phyloP scores from a whole-genome alignment of 1,139 yeast species.

The Kodamaea sp. region DNA sequence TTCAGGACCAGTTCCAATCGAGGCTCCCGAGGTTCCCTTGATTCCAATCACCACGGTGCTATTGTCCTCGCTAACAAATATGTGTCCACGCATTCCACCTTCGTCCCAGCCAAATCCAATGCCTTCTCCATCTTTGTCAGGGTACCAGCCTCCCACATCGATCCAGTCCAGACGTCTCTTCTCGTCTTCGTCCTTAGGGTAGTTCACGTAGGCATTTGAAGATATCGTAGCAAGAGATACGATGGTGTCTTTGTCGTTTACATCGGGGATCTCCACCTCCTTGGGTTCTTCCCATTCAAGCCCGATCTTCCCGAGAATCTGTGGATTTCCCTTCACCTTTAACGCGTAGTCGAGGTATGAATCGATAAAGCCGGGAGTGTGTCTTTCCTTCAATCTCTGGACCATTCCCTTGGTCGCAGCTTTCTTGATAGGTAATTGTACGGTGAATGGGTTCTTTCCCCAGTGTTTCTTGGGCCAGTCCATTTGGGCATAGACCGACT shows the following conservation, averaged over 20 bases:
- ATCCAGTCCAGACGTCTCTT: slow-evolving; percentile 71
- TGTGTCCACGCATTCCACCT: slow-evolving; percentile 86
- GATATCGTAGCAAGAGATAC: slow-evolving; percentile 81
- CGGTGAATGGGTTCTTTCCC: slow-evolving; percentile 46
- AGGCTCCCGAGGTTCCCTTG: slow-evolving; percentile 93
- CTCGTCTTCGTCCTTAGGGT: slow-evolving; percentile 66
- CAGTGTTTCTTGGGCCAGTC: slow-evolving; percentile 44
- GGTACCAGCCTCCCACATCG: slow-evolving; percentile 67
- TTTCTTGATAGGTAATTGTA: slow-evolving; percentile 29
- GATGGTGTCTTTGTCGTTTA: slow-evolving; percentile 71
- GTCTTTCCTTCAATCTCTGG: slow-evolving; percentile 55
- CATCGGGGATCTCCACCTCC: slow-evolving; percentile 64
- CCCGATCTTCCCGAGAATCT: slow-evolving; percentile 38
- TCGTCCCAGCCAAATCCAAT: slow-evolving; percentile 81
- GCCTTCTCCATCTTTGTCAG: slow-evolving; percentile 34
- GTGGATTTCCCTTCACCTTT: slow-evolving; percentile 43
- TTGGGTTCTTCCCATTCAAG: slow-evolving; percentile 57
- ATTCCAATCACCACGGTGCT: slow-evolving; percentile 76
- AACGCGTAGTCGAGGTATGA: slow-evolving; percentile 63
- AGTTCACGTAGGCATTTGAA: slow-evolving; percentile 84
- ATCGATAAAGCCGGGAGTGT: slow-evolving; percentile 64
- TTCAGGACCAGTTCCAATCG: slow-evolving; percentile 71
- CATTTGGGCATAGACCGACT: slow-evolving; percentile 25
- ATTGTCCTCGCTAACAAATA: slow-evolving; percentile 68
- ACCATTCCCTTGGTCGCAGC: slow-evolving; percentile 25